Evolutionary conservation across 768 basidiomycete genomes (phyloP).

Genomic region (Podaxis sp.): DNA sequence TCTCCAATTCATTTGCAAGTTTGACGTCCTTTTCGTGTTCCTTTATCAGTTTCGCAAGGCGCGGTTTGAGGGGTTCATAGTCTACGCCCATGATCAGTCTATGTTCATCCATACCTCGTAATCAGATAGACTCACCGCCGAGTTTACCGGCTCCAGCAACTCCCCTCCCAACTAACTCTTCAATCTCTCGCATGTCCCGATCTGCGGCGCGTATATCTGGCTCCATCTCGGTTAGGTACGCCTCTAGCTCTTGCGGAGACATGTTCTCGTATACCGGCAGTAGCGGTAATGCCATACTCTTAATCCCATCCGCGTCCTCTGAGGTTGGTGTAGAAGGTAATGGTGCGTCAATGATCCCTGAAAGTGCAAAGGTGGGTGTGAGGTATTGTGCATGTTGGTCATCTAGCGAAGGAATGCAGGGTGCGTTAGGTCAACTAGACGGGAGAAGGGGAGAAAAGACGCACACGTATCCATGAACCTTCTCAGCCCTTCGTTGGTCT

Average conservation of each 20-base stretch:
- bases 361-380: conserved; percentile 71
- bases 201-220: conserved; percentile 80
- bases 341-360: conserved; percentile 40
- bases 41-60: conserved; percentile 54
- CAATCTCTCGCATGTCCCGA: conserved; percentile 76
- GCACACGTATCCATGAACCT: conserved; percentile 74
- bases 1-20: conserved; percentile 58
- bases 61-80: conserved; percentile 61
- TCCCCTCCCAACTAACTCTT: conserved; percentile 62
- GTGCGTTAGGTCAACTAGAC: neutral
- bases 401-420: conserved; percentile 37
- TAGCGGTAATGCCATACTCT: neutral
- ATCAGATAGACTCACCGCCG: conserved; percentile 34
- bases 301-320: conserved; percentile 5
- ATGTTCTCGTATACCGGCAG: conserved; percentile 58
- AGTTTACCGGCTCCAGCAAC: conserved; percentile 72
- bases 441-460: conserved; percentile 19
- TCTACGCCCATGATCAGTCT: conserved; percentile 29
- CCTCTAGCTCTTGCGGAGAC: conserved; percentile 64
- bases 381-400: conserved; percentile 73
- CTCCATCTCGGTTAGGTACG: conserved; percentile 74
- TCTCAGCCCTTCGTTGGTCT: conserved; percentile 65
- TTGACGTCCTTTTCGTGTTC: conserved; percentile 57
- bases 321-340: conserved; percentile 17
- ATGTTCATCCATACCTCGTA: neutral